Evolutionary conservation across 441 rosid species (phyloP), one percentile per base, ranked within the genome.

Genomic region (Flueggea neowawraea): DNA sequence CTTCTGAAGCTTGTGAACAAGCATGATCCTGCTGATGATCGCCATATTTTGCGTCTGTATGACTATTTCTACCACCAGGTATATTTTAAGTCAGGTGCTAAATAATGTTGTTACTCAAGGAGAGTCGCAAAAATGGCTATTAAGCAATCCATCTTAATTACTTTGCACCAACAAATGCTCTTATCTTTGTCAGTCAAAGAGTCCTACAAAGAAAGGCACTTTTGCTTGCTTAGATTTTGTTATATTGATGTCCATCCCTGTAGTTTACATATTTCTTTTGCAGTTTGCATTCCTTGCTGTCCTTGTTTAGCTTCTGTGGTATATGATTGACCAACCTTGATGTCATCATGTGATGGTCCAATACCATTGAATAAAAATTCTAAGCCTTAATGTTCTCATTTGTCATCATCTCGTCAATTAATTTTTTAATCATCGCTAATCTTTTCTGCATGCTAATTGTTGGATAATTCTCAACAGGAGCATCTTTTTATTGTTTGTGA

Each of bases 11-110:
- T 80, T 66, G 97, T 88, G 11, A 95, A 91, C 72, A 89, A 82
- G 77, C 83, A 86, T 60, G 97, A 95, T 69, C 96, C 97, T 12
- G 80, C 80, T 14, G 97, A 95, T 64, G 80, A 91, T 60, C 79
- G 58, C 69, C 97, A 95, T 60, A 78, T 95, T 69, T 28, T 95
- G 74, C 96, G 97, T 49, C 90, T 91, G 45, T 91, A 84, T 41
- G 99, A 95, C 80, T 89, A 91, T 82, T 95, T 95, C 81, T 95
- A 91, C 65, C 90, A 89, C 60, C 96, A 86, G 82, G 97, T 89
- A 75, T 62, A 2, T 12, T 28, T 7, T 5, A 49, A 31, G 2
- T 2, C 16, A 12, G 39, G 9, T 33, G 16, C 11, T 22, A 32
- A 4, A 12, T 28, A 22, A 3, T 15, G 8, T 52, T 22, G 4